phyloP scores from a whole-genome alignment of 345 rosid species.

The Acer negundo region DNA sequence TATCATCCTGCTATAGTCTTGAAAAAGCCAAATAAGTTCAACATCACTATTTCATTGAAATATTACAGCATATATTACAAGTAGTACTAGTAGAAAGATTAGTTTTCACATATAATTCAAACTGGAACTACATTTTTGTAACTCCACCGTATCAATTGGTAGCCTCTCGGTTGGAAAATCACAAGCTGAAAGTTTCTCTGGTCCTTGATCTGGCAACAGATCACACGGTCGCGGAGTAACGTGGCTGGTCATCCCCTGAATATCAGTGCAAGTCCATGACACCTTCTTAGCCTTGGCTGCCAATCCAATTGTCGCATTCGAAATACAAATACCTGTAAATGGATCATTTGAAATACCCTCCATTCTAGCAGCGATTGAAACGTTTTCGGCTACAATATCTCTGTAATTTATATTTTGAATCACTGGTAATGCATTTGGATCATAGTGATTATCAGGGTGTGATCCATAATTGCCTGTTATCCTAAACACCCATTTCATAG shows the following conservation, averaged over 20 bases:
- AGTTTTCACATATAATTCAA: constrained; percentile 32
- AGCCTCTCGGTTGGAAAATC: constrained; percentile 57
- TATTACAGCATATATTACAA: not conserved
- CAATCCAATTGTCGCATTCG: constrained; percentile 63
- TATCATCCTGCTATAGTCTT: too few species aligned
- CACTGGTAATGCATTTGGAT: constrained; percentile 71
- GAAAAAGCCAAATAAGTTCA: not conserved
- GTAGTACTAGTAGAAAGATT: not conserved
- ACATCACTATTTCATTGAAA: not conserved
- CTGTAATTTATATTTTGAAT: constrained; percentile 62
- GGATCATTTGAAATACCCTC: constrained; percentile 68
- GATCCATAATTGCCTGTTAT: constrained; percentile 78
- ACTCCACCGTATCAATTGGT: constrained; percentile 65
- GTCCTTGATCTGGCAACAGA: constrained; percentile 49
- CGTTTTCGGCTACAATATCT: constrained; percentile 67
- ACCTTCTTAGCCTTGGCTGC: constrained; percentile 59
- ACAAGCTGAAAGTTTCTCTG: constrained; percentile 43
- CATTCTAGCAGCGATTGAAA: constrained; percentile 60
- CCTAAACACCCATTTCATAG: constrained; percentile 84
- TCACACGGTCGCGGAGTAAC: constrained; percentile 60
- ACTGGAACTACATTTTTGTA: constrained; percentile 53
- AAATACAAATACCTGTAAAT: constrained; percentile 67
- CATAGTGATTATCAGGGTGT: constrained; percentile 62
- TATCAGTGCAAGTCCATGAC: constrained; percentile 67
- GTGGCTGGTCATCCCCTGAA: constrained; percentile 52